Evolutionary conservation across 2,329 filamentous ascomycete genomes (phyloP).

Genomic region (Xylariaceae sp.): DNA sequence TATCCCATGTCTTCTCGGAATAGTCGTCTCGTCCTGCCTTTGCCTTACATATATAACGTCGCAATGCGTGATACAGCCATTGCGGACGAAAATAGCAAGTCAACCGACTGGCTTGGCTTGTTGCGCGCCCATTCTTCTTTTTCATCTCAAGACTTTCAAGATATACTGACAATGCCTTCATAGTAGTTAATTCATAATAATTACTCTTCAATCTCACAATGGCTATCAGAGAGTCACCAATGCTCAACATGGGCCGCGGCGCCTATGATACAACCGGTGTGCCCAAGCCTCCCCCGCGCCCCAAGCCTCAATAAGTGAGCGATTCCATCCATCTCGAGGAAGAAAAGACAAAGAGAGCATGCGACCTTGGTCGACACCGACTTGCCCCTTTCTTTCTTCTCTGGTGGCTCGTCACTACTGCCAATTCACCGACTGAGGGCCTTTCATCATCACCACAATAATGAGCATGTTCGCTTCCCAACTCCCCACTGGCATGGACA

Average conservation of each 20-base stretch:
- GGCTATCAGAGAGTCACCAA: constrained; percentile 29
- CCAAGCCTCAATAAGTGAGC: constrained; percentile 31
- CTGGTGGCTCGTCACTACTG: not conserved
- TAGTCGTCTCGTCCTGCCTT: constrained; percentile 11
- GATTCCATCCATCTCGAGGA: constrained; percentile 2
- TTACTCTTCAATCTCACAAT: constrained; percentile 22
- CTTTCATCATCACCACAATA: not conserved
- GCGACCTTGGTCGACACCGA: not conserved
- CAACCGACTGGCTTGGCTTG: constrained; percentile 2
- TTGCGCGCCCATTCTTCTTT: not conserved
- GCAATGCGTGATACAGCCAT: not conserved
- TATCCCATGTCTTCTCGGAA: constrained; percentile 8
- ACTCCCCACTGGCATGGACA: constrained; percentile 5
- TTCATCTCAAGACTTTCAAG: constrained; percentile 16
- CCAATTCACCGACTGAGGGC: not conserved
- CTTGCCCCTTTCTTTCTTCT: not conserved
- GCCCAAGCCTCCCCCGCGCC: constrained; percentile 33
- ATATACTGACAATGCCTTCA: constrained; percentile 20
- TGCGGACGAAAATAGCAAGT: not conserved
- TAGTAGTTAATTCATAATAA: constrained; percentile 3
- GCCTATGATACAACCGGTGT: constrained; percentile 35
- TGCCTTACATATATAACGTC: not conserved
- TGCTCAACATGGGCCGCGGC: constrained; percentile 35
- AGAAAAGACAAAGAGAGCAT: not conserved
- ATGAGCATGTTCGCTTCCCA: not conserved